A percentile compares a stretch with the other conserved stretches of the same genome.
Evolutionary conservation across 2,329 filamentous ascomycete genomes (phyloP).

Genomic region (Thielaviopsis punctulata): DNA sequence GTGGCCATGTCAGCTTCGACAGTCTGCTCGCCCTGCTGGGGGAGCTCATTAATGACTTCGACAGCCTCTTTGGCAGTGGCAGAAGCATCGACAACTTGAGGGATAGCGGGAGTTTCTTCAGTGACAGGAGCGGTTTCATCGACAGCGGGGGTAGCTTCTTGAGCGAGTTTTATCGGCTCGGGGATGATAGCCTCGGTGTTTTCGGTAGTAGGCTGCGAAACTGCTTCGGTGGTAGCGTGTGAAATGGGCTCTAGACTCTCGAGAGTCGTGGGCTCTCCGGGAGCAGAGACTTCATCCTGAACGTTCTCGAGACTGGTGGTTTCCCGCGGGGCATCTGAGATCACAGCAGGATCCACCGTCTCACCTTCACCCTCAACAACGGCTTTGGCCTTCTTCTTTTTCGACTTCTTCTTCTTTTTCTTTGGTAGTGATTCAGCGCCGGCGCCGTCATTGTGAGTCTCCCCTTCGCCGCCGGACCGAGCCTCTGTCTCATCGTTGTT

Average conservation of each 20-base stretch:
- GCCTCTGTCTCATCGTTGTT: background rate
- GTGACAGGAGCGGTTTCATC: background rate
- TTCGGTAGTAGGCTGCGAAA: conserved; percentile 6
- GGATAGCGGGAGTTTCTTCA: background rate
- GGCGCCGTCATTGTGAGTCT: background rate
- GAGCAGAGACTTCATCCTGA: background rate
- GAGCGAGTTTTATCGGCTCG: background rate
- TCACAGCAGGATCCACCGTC: background rate
- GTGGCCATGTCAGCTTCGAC: conserved; percentile 5
- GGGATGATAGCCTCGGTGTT: background rate
- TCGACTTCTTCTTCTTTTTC: conserved; percentile 7
- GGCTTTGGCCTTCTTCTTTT: conserved; percentile 6
- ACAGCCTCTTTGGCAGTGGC: background rate
- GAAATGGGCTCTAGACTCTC: conserved; percentile 9
- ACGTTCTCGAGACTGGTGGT: too few relatives aligned
- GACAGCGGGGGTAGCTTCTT: background rate
- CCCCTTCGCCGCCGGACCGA: background rate
- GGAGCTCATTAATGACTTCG: background rate
- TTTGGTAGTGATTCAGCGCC: background rate
- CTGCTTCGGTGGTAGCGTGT: conserved; percentile 8
- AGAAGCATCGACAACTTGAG: background rate
- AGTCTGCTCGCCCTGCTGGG: background rate
- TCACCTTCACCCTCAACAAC: background rate
- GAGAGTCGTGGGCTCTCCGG: conserved; percentile 1
- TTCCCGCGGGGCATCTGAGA: background rate